Evolutionary conservation across 768 basidiomycete species (phyloP), one percentile per base, ranked within the genome.

Genomic region (Boletus barrowsii): DNA sequence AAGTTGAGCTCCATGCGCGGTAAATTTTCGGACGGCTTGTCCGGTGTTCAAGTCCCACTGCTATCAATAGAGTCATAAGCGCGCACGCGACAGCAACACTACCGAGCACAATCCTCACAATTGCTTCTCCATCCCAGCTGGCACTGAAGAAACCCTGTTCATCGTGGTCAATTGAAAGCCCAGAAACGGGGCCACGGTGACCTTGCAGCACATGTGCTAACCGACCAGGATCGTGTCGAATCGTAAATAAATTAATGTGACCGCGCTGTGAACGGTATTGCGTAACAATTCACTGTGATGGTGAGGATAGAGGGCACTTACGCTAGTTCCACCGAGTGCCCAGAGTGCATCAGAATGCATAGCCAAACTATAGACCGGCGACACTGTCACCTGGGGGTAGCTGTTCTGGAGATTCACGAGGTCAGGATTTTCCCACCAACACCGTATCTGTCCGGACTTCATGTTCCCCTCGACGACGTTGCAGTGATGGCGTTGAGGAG

Each of bases 31-130:
- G 13, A 86, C 80, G 39, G 75, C 75, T 56, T 90, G 80, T 8
- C 97, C 96, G 0, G 88, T 95, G 66, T 99, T 91, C 36, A 99
- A 80, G 72, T 98, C 96, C 96, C 97, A 98, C 83, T 98, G 91
- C 96, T 98, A 62, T 47, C 6, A 53, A 7, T 30, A 49, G 42
- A 11, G 32, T 53, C 32, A 39, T 53, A 36, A 55, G 61, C 50
- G 56, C 49, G 37, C 42, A 53, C 43, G 3, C 5, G 32, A 53
- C 24, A 10, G 20, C 5, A 43, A 51, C 14, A 33, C 37, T 42
- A 51, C 50, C 36, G 5, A 43, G 49, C 18, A 37, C 22, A 30
- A 52, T 47, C 78, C 90, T 69, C 68, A 93, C 94, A 42, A 84
- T 77, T 14, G 91, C 87, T 60, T 89, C 84, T 11, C 93, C 90